Evolutionary conservation across 768 basidiomycete species (phyloP), one percentile per base, ranked within the genome.

Genomic region (Russula abietina): DNA sequence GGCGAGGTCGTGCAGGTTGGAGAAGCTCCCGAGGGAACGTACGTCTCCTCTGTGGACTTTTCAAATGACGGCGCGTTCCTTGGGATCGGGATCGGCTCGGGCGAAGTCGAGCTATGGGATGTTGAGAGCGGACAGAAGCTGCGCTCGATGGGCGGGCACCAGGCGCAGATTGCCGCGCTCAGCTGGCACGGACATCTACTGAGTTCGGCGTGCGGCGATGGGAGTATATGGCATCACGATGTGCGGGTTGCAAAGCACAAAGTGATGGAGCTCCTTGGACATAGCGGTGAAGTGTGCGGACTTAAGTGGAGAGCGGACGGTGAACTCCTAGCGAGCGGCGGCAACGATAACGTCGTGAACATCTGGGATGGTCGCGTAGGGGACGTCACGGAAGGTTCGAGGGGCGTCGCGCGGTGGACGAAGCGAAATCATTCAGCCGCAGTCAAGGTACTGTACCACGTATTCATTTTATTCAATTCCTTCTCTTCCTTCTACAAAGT

Each of bases 301-400:
- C 71, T 98, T 60, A 87, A 86, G 65, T 98, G 67, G 67, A 46
- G 67, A 39, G 54, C 78, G 2, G 95, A 95, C 65, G 93, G 94
- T 0, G 89, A 94, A 73, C 77, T 97, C n/a, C 80, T 99, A 39
- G 97, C 96, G 0, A 94, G 92, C 68, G 97, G 97, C 2, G 97
- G 94, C 0, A 98, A 98, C 70, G 97, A 98, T 73, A 98, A 99
- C 66, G 94, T 97, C 22, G 94, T 98, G 60, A 97, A 98, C 71
- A 89, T 97, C 57, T 99, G 96, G 96, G 96, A 99, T 68, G 91
- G 88, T 9, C 81, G 93, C 60, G 77, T 66, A 59, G 67, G 67
- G 5, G 61, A 68, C 30, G 66, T 71, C 1, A 77, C 73, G 4
- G 76, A 78, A 64, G 79, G 79, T 14, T 75, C 81, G 3, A 73